Evolutionary conservation across 805 yeast species (phyloP), one percentile per base, ranked within the genome.

Genomic region (Tetrapisispora namnaoensis): DNA sequence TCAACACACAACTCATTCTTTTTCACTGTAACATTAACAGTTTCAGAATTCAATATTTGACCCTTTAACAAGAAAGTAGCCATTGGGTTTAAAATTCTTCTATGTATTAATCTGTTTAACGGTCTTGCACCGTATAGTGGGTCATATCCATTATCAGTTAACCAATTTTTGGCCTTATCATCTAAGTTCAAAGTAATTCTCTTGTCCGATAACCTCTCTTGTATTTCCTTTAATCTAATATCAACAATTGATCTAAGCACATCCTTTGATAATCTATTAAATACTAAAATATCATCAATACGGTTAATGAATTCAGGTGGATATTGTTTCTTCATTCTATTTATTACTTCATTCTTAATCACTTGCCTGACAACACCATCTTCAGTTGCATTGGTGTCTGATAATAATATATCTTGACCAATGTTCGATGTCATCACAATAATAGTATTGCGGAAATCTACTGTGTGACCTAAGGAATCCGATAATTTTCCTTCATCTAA

Each of bases 281-380:
- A 93, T 2, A 93, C 89, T 17, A 93, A 72, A n/a, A 88, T 80
- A 54, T 93, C 98, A 61, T 93, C 98, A 57, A 93, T 77, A 65
- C 99, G 82, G 66, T 93, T 93, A 63, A 93, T 76, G 59, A 93
- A 93, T 67, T 93, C 99, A 0, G 99, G 99, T 18, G 98, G 90
- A 59, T 93, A 93, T 57, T 78, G 68, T 41, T 69, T 70, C 56
- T 77, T 83, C 77, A 93, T 80, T 9, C 78, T 71, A 11, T 87
- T 85, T 35, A 79, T 65, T 9, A 93, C 89, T 56, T 74, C 68
- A 2, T 62, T 57, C 60, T 83, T 82, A 3, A 82, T 76, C 17
- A 68, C 66, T 2, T 71, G 69, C 40, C 76, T 67, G 41, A 88
- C 84, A 47, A 65, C 68, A 10, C 87, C 87, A 48, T 79, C 78